These are phyloP conservation scores for Backusella tarrabulga DNA, from an alignment of 192 early-diverging fungal species.

Conservation along the genomic window DNA sequence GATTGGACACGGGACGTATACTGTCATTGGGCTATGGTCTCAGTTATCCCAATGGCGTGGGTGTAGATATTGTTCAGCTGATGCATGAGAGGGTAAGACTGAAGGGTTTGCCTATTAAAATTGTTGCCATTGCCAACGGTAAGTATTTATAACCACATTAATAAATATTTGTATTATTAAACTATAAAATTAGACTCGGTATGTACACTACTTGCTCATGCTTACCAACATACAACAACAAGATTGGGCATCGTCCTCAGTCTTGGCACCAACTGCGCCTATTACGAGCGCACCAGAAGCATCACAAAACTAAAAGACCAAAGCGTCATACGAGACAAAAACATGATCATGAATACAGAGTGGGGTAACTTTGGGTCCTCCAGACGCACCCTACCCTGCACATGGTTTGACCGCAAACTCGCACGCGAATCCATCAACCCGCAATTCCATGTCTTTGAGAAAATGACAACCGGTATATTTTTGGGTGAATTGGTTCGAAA, in stretches of 20 bases:
- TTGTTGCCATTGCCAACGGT: constrained; percentile 42
- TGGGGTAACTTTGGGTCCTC: constrained; percentile 90
- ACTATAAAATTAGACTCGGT: constrained; percentile 72
- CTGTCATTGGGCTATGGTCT: constrained; percentile 82
- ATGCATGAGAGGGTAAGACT: constrained; percentile 70
- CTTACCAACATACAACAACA: constrained; percentile 76
- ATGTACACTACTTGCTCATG: constrained; percentile 84
- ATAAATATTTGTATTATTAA: constrained; percentile 26
- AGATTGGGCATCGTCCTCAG: constrained; percentile 84
- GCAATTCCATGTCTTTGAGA: constrained; percentile 83
- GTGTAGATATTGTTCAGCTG: constrained; percentile 80
- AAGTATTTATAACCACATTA: constrained; percentile 25
- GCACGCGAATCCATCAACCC: constrained; percentile 82
- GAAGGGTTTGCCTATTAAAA: constrained; percentile 70
- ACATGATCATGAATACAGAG: constrained; percentile 93
- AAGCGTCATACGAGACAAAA: constrained; percentile 18
- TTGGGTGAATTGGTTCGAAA: constrained; percentile 83
- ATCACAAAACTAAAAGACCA: constrained; percentile 37
- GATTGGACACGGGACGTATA: constrained; percentile 58
- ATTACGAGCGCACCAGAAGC: constrained; percentile 55
- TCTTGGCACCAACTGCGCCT: constrained; percentile 90
- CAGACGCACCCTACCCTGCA: constrained; percentile 68
- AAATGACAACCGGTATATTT: constrained; percentile 91
- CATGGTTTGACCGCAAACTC: constrained; percentile 79
- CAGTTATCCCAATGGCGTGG: constrained; percentile 69